Percentiles rank a stretch among this genome's conserved stretches.
These are phyloP conservation scores for Cajanus cajan DNA, from an alignment of 306 rosid species.

Conservation along the genomic window DNA sequence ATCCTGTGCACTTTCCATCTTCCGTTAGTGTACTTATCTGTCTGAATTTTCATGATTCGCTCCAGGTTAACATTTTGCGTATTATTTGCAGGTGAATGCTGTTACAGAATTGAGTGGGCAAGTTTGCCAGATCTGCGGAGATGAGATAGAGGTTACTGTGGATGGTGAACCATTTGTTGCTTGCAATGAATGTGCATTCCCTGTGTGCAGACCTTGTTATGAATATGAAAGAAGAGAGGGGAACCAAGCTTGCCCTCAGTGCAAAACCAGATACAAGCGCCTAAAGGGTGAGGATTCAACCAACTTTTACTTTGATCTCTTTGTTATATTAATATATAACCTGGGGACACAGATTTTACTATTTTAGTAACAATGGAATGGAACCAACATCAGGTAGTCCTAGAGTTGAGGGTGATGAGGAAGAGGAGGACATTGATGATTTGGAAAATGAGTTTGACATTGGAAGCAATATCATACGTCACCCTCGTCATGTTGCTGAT, in stretches of 20 bases:
- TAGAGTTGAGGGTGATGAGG: conserved; percentile 91
- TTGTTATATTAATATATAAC: background rate
- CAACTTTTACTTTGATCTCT: background rate
- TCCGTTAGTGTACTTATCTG: background rate
- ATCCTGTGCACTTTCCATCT: background rate
- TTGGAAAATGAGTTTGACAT: conserved; percentile 82
- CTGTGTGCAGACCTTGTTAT: conserved; percentile 86
- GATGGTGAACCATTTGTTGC: conserved; percentile 90
- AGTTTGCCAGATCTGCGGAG: conserved; percentile 96
- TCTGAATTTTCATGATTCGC: conserved; percentile 18
- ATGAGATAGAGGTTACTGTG: conserved; percentile 73
- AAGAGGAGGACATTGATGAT: conserved; percentile 83
- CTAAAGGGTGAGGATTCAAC: conserved; percentile 51
- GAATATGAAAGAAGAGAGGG: conserved; percentile 96
- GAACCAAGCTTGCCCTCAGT: conserved; percentile 89
- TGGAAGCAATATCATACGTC: conserved; percentile 48
- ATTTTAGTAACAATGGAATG: conserved; percentile 15
- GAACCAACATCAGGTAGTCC: conserved; percentile 58
- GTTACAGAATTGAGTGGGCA: conserved; percentile 79
- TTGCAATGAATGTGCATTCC: conserved; percentile 95
- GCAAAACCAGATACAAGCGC: conserved; percentile 90
- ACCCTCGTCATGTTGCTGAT: conserved; percentile 56
- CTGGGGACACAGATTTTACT: conserved; percentile 5
- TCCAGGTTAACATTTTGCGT: conserved; percentile 14
- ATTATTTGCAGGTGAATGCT: conserved; percentile 59